These are phyloP conservation scores for Xylariaceae sp. DNA, from an alignment of 2,329 filamentous ascomycete genomes.

Conservation along the genomic window DNA sequence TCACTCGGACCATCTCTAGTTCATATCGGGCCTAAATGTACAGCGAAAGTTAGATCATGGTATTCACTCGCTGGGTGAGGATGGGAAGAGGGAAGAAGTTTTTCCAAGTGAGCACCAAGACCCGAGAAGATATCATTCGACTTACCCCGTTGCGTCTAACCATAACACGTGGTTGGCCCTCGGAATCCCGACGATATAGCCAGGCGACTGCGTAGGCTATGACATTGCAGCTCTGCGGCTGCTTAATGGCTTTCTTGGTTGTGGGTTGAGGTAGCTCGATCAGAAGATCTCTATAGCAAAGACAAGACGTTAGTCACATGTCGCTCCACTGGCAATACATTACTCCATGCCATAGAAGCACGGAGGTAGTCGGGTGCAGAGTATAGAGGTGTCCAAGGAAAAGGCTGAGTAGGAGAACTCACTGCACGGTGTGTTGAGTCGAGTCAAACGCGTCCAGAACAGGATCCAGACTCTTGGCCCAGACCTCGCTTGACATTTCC, in stretches of 20 bases:
- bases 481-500: slow-evolving; percentile 15
- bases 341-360: too few species aligned
- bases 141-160: slow-evolving; percentile 30
- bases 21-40: background rate
- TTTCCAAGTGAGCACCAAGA: background rate
- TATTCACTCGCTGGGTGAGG: too few species aligned
- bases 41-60: background rate
- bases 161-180: slow-evolving; percentile 18
- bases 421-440: slow-evolving; percentile 30
- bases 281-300: slow-evolving; percentile 20
- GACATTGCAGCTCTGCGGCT: slow-evolving; percentile 24
- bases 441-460: slow-evolving; percentile 23
- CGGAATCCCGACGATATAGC: slow-evolving; percentile 20
- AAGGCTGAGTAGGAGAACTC: background rate
- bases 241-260: background rate
- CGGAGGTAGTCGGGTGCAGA: too few species aligned
- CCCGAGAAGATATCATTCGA: background rate
- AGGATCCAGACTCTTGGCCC: slow-evolving; percentile 14
- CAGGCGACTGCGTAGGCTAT: slow-evolving; percentile 20
- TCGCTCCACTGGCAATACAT: too few species aligned
- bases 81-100: too few species aligned
- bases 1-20: slow-evolving; percentile 26
- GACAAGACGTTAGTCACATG: too few species aligned
- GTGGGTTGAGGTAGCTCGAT: slow-evolving; percentile 29
- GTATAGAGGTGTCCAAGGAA: background rate